Base-by-base conservation (phyloP, 495 filamentous ascomycete genomes). In the Penicillium nucicola region DNA sequence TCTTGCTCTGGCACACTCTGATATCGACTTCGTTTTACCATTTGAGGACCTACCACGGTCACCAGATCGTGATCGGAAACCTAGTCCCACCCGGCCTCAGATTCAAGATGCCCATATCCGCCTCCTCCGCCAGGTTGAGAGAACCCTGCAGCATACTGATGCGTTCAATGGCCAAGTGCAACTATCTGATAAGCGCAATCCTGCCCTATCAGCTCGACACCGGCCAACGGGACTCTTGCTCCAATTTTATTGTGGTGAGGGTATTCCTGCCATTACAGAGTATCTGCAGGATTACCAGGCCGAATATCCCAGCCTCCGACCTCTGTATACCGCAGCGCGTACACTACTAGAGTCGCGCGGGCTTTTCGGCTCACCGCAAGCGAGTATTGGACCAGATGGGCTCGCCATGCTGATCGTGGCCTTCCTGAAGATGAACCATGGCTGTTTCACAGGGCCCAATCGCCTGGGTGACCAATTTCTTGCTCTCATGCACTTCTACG, bases 371-470 rank as follows among this genome's bases (percentile, higher is more conserved):
- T 58, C 69, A 19, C 61, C 62, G 44, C 43, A 60, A 5, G 68
- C 72, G 13, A 77, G 78, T 5, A 50, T 84, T 9, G 70, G 71
- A 4, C 64, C 76, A 1, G 78, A 82, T 53, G 61, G 69, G 5
- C 61, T 85, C 12, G 62, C 81, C 45, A 74, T 83, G 60, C 77
- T 84, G 56, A 52, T 84, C n/a, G 77, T 79, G 12, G 78, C 77
- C 2, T 76, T 76, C 36, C 54, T 84, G 10, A 77, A 76, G 51
- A 55, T 65, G 45, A 70, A 62, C 28, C 66, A 67, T 39, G 67
- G 64, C 18, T 65, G 66, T 2, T 69, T 70, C 33, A 45, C 49
- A 0, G 47, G 56, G 1, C 44, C 65, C 1, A 56, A 64, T 35
- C 55, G 46, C n/a, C 48, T 72, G 11, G 71, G 64, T 11, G 57